Evolutionary conservation across 345 rosid genomes (phyloP).

Genomic region (Hibiscus tridactylites): DNA sequence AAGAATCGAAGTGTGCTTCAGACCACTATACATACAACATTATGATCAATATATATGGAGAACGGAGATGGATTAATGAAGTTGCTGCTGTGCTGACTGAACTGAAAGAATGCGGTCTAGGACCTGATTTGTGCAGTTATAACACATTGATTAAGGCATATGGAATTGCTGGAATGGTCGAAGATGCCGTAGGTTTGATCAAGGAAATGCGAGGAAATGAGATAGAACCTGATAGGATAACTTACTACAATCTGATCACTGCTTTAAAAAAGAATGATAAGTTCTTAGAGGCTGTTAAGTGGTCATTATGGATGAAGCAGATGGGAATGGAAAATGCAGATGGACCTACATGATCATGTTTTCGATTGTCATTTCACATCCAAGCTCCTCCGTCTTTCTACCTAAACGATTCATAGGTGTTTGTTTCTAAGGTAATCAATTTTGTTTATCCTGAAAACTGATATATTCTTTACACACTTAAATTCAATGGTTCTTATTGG

Average conservation of each 20-base stretch:
- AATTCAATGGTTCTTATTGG: not conserved
- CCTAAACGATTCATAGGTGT: not conserved
- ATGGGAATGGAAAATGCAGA: constrained; percentile 39
- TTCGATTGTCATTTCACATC: not conserved
- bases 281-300: constrained; percentile 78
- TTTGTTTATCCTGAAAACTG: not conserved
- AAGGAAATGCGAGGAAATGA: constrained; percentile 74
- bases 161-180: constrained; percentile 88
- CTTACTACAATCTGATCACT: constrained; percentile 58
- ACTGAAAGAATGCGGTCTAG: constrained; percentile 49
- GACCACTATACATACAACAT: constrained; percentile 77
- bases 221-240: constrained; percentile 67
- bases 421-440: constrained; percentile 1
- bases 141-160: constrained; percentile 92
- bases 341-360: not conserved
- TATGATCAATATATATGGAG: constrained; percentile 84
- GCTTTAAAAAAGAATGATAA: constrained; percentile 70
- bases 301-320: constrained; percentile 99
- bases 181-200: constrained; percentile 72
- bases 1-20: constrained; percentile 38
- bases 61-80: constrained; percentile 75
- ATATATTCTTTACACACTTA: not conserved
- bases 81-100: constrained; percentile 50
- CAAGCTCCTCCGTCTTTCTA: not conserved
- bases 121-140: constrained; percentile 66